These are phyloP conservation scores for Tetracladium marchalianum DNA, from an alignment of 495 filamentous ascomycete species.

Conservation along the genomic window DNA sequence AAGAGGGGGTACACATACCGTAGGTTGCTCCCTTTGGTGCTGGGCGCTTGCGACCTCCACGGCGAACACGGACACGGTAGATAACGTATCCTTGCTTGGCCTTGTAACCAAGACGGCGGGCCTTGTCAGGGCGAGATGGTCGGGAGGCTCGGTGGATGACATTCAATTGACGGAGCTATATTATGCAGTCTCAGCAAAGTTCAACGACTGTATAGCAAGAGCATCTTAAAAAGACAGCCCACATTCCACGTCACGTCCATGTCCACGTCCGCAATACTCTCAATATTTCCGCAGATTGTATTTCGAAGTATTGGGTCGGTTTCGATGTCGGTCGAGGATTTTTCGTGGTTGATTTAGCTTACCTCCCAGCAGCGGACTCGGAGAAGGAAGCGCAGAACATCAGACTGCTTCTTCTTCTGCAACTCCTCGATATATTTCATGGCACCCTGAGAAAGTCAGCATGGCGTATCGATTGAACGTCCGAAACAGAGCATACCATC, in stretches of 20 bases:
- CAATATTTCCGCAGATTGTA: slow-evolving; percentile 12
- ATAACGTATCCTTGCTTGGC: slow-evolving; percentile 99
- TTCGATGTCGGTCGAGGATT: slow-evolving; percentile 5
- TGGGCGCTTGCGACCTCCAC: slow-evolving; percentile 94
- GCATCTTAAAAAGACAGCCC: slow-evolving; percentile 18
- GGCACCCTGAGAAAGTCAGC: slow-evolving; percentile 46
- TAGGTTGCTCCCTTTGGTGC: slow-evolving; percentile 97
- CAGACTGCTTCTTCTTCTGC: slow-evolving; percentile 99
- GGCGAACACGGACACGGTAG: slow-evolving; percentile 95
- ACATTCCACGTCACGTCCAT: slow-evolving; percentile 20
- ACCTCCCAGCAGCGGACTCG: slow-evolving; percentile 99
- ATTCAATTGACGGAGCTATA: slow-evolving; percentile 98
- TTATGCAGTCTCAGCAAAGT: slow-evolving; percentile 99
- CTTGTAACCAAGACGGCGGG: slow-evolving; percentile 99
- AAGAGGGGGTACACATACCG: slow-evolving; percentile 45
- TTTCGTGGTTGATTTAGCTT: slow-evolving; percentile 38
- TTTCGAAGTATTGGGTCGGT: slow-evolving; percentile 19
- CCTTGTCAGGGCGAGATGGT: slow-evolving; percentile 98
- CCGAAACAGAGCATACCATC: too few relatives aligned
- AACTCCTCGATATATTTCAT: slow-evolving; percentile 99
- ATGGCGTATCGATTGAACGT: too few relatives aligned
- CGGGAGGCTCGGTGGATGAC: slow-evolving; percentile 98
- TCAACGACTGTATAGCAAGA: slow-evolving; percentile 98
- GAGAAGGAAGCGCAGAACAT: slow-evolving; percentile 97
- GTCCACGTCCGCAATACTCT: slow-evolving; percentile 12